Evolutionary conservation across 2,329 filamentous ascomycete species (phyloP).

Genomic region (Ascomycota sp.): DNA sequence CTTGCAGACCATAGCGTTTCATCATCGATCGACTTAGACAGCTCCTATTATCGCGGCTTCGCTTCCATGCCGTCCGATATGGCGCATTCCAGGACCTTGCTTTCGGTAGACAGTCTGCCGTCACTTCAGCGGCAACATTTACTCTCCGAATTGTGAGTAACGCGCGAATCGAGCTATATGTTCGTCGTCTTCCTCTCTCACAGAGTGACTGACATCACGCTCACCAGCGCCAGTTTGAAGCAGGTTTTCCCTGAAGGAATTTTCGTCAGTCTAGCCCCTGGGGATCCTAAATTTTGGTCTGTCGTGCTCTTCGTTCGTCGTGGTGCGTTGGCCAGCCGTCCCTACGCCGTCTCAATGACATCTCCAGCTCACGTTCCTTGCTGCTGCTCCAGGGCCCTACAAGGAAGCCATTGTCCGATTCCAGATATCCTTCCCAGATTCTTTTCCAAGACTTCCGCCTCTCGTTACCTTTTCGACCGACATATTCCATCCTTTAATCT

Average conservation of each 20-base stretch:
- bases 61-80: no score
- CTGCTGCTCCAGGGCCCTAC: conserved; percentile 50
- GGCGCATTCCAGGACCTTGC: background rate
- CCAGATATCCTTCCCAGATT: conserved; percentile 66
- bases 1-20: no score
- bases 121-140: conserved; percentile 55
- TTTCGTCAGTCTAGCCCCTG: conserved; percentile 67
- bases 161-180: no score
- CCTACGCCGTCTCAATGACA: no score
- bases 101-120: conserved; percentile 24
- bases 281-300: conserved; percentile 65
- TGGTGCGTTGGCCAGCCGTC: conserved; percentile 30
- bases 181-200: conserved; percentile 15
- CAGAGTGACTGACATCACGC: background rate
- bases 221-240: conserved; percentile 51
- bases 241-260: conserved; percentile 69
- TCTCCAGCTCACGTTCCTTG: background rate
- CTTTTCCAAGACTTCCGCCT: conserved; percentile 62
- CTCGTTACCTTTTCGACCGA: conserved; percentile 78
- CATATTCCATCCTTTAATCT: conserved; percentile 85
- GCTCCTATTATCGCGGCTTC: no score
- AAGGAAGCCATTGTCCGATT: conserved; percentile 73
- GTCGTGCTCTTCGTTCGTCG: conserved; percentile 82
- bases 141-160: conserved; percentile 66
- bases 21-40: no score